Conservation (phyloP, 208 protist genomes). For the Leishmania tropica region DNA sequence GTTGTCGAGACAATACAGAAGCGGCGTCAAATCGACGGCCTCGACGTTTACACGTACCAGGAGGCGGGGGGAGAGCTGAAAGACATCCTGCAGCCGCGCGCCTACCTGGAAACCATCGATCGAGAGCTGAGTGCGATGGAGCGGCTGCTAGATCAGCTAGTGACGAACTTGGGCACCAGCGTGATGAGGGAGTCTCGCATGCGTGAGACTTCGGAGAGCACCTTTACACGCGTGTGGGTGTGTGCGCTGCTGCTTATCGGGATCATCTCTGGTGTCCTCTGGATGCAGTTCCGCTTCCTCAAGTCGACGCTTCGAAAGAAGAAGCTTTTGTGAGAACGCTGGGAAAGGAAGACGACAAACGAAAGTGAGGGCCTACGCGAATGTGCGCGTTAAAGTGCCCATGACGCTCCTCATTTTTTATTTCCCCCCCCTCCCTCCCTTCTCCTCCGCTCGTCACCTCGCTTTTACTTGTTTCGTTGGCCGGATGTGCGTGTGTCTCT, state of each 20-base stretch:
- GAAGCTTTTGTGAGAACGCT: constrained; percentile 44
- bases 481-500: background rate
- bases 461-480: background rate
- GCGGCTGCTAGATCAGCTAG: constrained; percentile 11
- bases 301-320: constrained; percentile 70
- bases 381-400: background rate
- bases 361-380: background rate
- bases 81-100: constrained; percentile 51
- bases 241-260: constrained; percentile 52
- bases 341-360: background rate
- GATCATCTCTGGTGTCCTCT: constrained; percentile 44
- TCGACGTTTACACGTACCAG: constrained; percentile 71
- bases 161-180: constrained; percentile 7
- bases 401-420: background rate
- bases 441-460: background rate
- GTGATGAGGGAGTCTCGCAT: constrained; percentile 43
- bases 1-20: constrained; percentile 13
- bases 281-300: constrained; percentile 70
- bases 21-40: constrained; percentile 41
- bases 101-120: constrained; percentile 57
- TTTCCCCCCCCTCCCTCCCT: background rate
- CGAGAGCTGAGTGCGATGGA: constrained; percentile 24
- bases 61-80: constrained; percentile 68
- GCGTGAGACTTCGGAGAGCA: constrained; percentile 75
- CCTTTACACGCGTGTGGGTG: constrained; percentile 77